Percentiles rank a stretch among this genome's conserved stretches.
phyloP scores from a whole-genome alignment of 2,329 filamentous ascomycete species.

The Alternaria viburni region DNA sequence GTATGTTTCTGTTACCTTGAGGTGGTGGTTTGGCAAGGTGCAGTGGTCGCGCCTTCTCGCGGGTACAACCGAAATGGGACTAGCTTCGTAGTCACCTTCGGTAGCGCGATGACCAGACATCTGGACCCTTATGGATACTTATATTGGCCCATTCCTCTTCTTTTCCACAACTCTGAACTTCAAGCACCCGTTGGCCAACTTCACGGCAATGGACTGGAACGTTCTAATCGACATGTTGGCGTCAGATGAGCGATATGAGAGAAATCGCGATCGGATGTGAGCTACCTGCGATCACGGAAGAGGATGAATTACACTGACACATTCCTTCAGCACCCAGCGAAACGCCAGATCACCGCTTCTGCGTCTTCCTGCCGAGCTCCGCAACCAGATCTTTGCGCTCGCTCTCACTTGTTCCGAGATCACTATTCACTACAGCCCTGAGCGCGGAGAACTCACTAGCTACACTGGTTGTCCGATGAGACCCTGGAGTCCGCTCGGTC shows the following conservation, averaged over 20 bases:
- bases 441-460: too few species aligned
- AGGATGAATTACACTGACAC: not conserved
- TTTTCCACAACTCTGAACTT: not conserved
- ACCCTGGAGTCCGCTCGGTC: too few species aligned
- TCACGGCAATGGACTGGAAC: too few species aligned
- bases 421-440: too few species aligned
- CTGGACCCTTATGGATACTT: too few species aligned
- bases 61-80: not conserved
- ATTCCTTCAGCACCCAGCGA: not conserved
- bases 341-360: not conserved
- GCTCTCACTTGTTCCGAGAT: too few species aligned
- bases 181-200: too few species aligned
- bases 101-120: not conserved
- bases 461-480: too few species aligned
- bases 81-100: not conserved
- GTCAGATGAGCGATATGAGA: not conserved
- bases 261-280: not conserved
- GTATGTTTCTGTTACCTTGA: fast-evolving
- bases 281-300: fast-evolving
- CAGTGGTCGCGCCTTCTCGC: not conserved
- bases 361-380: not conserved
- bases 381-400: not conserved
- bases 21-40: not conserved
- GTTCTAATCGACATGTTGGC: too few species aligned
- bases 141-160: fast-evolving